Conservation (phyloP, 768 basidiomycete genomes). For the Lentinula sp. region DNA sequence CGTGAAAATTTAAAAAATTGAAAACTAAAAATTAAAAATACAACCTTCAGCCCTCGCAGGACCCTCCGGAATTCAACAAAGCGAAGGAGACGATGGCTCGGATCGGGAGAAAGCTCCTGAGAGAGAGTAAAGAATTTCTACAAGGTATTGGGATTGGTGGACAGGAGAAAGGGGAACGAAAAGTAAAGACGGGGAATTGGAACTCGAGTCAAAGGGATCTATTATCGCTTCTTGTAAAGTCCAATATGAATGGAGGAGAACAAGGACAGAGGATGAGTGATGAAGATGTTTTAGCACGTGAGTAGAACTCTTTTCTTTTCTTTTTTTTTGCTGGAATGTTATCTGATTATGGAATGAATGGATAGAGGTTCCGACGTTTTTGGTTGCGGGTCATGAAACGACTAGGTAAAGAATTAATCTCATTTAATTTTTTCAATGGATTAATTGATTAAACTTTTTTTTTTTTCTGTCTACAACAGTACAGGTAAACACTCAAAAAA, state of each 20-base stretch:
- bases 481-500: neutral
- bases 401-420: conserved; percentile 15
- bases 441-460: neutral
- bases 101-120: conserved; percentile 44
- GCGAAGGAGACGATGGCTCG: conserved; percentile 37
- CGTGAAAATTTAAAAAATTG: no score
- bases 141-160: conserved; percentile 12
- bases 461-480: neutral
- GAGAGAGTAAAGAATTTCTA: conserved; percentile 36
- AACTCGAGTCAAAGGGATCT: conserved; percentile 39
- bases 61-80: conserved; percentile 19
- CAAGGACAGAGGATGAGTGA: conserved; percentile 55
- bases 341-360: neutral
- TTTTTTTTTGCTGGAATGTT: neutral
- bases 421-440: neutral
- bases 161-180: no score
- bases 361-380: conserved; percentile 38
- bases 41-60: conserved; percentile 21
- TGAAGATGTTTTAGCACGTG: conserved; percentile 53
- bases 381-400: conserved; percentile 38
- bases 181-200: conserved; percentile 17
- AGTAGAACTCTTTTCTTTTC: neutral
- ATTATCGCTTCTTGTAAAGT: conserved; percentile 52
- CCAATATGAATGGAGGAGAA: conserved; percentile 59
- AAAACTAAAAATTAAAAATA: no score